Percentiles rank a stretch among this genome's conserved stretches.
Conservation (phyloP, 495 filamentous ascomycete genomes). For the Monascus purpureus region DNA sequence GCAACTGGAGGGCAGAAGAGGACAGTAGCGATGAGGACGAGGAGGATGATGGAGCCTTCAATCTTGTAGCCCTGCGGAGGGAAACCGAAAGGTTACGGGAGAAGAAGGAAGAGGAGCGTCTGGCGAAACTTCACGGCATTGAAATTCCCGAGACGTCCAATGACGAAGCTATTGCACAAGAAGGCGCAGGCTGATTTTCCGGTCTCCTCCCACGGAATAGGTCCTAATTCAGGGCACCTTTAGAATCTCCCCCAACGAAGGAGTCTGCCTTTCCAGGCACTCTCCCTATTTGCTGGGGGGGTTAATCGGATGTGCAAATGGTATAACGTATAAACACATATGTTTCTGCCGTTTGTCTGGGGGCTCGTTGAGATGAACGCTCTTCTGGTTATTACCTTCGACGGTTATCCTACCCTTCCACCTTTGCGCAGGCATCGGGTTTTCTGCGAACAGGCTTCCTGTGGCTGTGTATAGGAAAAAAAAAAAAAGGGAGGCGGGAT, state of each 20-base stretch:
- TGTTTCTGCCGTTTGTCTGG: background rate
- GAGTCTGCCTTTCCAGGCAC: constrained; percentile 11
- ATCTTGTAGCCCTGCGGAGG: constrained; percentile 58
- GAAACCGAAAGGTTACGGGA: constrained; percentile 52
- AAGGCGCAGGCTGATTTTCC: constrained; percentile 17
- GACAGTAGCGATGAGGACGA: constrained; percentile 48
- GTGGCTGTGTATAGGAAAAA: constrained; percentile 1
- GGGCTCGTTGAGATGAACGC: background rate
- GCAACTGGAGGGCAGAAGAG: constrained; percentile 69
- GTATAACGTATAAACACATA: background rate
- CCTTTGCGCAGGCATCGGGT: background rate
- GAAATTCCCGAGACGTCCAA: constrained; percentile 9
- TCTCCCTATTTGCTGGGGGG: constrained; percentile 11
- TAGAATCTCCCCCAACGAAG: constrained; percentile 12
- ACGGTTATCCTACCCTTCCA: background rate
- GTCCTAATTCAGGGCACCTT: constrained; percentile 18
- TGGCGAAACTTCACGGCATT: constrained; percentile 20
- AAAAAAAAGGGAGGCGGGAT: constrained; percentile 1
- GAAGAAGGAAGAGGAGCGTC: constrained; percentile 30
- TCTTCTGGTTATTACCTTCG: constrained; percentile 5
- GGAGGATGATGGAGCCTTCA: constrained; percentile 47
- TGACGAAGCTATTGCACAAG: constrained; percentile 12
- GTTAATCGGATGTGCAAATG: background rate
- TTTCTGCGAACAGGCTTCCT: constrained; percentile 1
- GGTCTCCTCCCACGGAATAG: constrained; percentile 8